Base-by-base conservation (phyloP, 305 asterid species). In the Rubia tinctorum region DNA sequence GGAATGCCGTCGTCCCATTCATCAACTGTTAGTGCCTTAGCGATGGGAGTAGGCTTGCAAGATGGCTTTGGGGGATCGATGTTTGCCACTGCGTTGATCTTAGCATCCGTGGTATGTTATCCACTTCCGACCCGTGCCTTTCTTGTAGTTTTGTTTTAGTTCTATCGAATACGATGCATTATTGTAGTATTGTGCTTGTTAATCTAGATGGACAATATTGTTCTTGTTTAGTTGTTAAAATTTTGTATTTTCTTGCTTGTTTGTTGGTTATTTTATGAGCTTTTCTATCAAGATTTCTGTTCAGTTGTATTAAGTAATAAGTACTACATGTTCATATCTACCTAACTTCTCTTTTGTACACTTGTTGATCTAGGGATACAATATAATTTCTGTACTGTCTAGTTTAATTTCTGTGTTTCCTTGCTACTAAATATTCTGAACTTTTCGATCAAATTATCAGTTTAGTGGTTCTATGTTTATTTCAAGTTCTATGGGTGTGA, bases 1-100 rank as follows among this genome's bases (percentile, higher is more conserved):
- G 99, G 99, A 22, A 95, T 95, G 99, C 99, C 99, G 0, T 95
- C 99, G 8, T 92, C 99, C 76, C 98, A 92, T 92, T 89, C 99
- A 43, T 81, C 99, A 69, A 90, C 98, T 15, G 97, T 95, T 69
- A 80, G 91, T 75, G 99, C 99, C 74, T 93, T 92, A 45, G 93
- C 98, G 1, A 76, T 87, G 59, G 96, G 96, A 62, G 85, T 89
- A 30, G 97, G 99, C 75, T 74, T 90, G 72, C 87, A 79, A 75
- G 97, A 92, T 8, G 97, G 99, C 55, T 90, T 90, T 66, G 98
- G 95, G 71, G 94, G 95, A 73, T 82, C 97, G 34, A 73, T 59
- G 12, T 92, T 92, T 79, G 96, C 97, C 30, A 75, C 75, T 43
- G 90, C 96, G 64, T 72, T 89, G 77, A 80, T 89, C 78, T 89